phyloP scores from a whole-genome alignment of 208 protist species.

The Acanthamoeba divionensis region DNA sequence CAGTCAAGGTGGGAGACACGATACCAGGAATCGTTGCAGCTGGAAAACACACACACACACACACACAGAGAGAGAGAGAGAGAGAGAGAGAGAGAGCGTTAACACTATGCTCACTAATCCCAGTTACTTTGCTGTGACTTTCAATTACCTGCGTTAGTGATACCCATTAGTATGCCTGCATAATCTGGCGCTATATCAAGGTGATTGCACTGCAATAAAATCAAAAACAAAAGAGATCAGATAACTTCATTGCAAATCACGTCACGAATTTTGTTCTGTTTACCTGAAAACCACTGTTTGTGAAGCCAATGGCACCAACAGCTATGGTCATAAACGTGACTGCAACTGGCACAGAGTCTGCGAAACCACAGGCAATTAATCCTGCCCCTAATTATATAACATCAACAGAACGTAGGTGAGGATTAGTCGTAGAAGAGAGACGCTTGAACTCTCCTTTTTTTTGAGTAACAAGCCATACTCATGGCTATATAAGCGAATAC shows the following conservation, averaged over 20 bases:
- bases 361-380: not conserved
- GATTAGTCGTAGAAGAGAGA: no score
- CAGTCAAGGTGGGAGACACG: conserved; percentile 7
- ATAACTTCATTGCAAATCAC: no score
- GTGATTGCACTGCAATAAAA: no score
- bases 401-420: not conserved
- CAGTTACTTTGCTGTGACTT: not conserved
- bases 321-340: conserved; percentile 47
- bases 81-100: no score
- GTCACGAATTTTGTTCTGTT: no score
- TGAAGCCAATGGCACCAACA: not conserved
- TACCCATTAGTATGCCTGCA: conserved; percentile 28
- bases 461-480: no score
- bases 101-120: no score
- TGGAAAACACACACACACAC: not conserved
- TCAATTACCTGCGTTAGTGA: conserved; percentile 21
- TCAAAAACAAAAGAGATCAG: no score
- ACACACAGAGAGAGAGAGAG: no score
- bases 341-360: not conserved
- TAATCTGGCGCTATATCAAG: conserved; percentile 51
- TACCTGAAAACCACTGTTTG: conserved; percentile 16
- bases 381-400: not conserved
- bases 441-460: no score
- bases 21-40: conserved; percentile 41
- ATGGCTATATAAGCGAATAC: no score